Percentiles rank a stretch among this genome's conserved stretches.
Conservation (phyloP, 164 flowering plant genomes). For the Akebia trifoliata region DNA sequence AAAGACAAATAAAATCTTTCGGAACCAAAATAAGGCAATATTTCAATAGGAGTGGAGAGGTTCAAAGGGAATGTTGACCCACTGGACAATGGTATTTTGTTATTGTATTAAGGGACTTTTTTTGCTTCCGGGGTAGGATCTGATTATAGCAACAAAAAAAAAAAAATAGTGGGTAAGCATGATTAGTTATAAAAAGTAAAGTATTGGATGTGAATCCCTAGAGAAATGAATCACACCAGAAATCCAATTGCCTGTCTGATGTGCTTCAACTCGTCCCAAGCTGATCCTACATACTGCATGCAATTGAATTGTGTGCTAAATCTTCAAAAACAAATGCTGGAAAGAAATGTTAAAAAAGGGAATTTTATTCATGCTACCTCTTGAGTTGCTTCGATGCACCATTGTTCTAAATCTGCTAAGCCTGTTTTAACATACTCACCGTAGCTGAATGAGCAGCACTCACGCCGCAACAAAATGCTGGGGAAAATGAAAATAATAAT, state of each 20-base stretch:
- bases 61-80: conserved; percentile 14
- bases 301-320: conserved; percentile 4
- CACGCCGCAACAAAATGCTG: conserved; percentile 95
- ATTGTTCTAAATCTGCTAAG: conserved; percentile 86
- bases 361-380: conserved; percentile 42
- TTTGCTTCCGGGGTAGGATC: conserved; percentile 97
- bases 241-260: conserved; percentile 98
- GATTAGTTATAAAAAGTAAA: background rate
- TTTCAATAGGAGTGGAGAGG: background rate
- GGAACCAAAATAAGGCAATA: background rate
- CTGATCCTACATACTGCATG: conserved; percentile 76
- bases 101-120: conserved; percentile 75
- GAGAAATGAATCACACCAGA: conserved; percentile 40
- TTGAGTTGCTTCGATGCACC: conserved; percentile 78
- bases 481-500: conserved; percentile 13
- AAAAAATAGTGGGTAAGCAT: background rate
- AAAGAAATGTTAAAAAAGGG: background rate
- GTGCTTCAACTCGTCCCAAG: conserved; percentile 95
- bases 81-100: conserved; percentile 90
- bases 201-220: background rate
- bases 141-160: conserved; percentile 20
- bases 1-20: too few species aligned
- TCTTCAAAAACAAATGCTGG: background rate
- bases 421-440: conserved; percentile 96
- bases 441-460: conserved; percentile 97